These are phyloP conservation scores for Tuber magnatum DNA, from an alignment of 495 filamentous ascomycete species.

Conservation along the genomic window DNA sequence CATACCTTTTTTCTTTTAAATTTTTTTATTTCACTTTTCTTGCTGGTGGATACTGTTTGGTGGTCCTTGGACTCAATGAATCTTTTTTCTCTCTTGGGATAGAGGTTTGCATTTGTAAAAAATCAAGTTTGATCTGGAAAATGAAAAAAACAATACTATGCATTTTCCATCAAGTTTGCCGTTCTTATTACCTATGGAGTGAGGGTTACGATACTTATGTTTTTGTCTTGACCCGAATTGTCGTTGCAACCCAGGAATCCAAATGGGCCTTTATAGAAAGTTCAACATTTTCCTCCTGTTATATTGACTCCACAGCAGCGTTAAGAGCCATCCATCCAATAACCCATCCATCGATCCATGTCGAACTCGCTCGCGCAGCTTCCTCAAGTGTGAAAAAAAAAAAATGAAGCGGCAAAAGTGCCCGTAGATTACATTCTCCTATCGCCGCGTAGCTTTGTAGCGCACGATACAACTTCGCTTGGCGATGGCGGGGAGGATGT, in stretches of 20 bases:
- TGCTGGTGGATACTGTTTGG: not conserved
- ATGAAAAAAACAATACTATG: not conserved
- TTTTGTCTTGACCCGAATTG: not conserved
- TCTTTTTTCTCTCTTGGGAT: slow-evolving; percentile 3
- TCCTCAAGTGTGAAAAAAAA: not conserved
- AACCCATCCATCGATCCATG: not conserved
- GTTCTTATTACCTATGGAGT: not conserved
- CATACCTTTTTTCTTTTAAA: not conserved
- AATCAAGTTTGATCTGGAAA: not conserved
- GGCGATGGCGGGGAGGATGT: not conserved
- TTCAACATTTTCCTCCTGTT: no score
- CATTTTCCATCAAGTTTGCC: not conserved
- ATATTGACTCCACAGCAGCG: no score
- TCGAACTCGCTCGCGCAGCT: not conserved
- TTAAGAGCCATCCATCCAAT: no score
- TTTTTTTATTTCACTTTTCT: not conserved
- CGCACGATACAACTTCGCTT: not conserved
- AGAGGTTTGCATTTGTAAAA: not conserved
- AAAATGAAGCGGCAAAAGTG: not conserved
- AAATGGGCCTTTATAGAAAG: not conserved
- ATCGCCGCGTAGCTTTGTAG: not conserved
- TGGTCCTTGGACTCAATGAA: not conserved
- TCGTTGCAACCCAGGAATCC: not conserved
- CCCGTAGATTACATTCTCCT: not conserved
- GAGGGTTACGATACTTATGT: not conserved